Evolutionary conservation across 768 basidiomycete species (phyloP).

Genomic region (Panellus pusillus): DNA sequence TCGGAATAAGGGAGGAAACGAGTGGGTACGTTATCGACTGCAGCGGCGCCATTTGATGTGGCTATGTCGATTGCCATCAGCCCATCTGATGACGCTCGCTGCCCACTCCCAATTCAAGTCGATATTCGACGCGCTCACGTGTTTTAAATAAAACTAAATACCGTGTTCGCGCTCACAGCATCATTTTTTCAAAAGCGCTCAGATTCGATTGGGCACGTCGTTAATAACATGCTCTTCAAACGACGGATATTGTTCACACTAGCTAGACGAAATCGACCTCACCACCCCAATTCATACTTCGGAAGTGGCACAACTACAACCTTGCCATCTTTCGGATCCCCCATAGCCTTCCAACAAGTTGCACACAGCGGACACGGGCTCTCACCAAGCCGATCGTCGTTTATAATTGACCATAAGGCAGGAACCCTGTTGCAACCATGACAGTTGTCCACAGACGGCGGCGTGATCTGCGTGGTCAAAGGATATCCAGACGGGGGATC

Average conservation of each 20-base stretch:
- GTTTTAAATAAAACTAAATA: neutral
- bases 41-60: too few relatives aligned
- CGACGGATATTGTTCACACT: neutral
- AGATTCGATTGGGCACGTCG: too few relatives aligned
- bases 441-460: conserved; percentile 61
- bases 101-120: neutral
- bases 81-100: too few relatives aligned
- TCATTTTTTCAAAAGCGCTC: too few relatives aligned
- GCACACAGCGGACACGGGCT: conserved; percentile 74
- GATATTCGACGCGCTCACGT: conserved; percentile 14
- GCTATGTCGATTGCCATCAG: too few relatives aligned
- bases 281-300: conserved; percentile 41
- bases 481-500: conserved; percentile 66
- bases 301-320: conserved; percentile 57
- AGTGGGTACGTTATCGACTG: too few relatives aligned
- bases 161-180: too few relatives aligned
- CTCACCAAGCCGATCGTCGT: conserved; percentile 75
- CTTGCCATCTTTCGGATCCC: conserved; percentile 44
- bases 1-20: too few relatives aligned
- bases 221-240: too few relatives aligned
- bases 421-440: conserved; percentile 71
- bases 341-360: conserved; percentile 75
- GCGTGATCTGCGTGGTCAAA: conserved; percentile 63
- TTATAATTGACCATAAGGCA: conserved; percentile 64
- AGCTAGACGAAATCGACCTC: too few relatives aligned